Evolutionary conservation across 192 early-diverging fungal species (phyloP).

Genomic region (Mortierella antarctica): DNA sequence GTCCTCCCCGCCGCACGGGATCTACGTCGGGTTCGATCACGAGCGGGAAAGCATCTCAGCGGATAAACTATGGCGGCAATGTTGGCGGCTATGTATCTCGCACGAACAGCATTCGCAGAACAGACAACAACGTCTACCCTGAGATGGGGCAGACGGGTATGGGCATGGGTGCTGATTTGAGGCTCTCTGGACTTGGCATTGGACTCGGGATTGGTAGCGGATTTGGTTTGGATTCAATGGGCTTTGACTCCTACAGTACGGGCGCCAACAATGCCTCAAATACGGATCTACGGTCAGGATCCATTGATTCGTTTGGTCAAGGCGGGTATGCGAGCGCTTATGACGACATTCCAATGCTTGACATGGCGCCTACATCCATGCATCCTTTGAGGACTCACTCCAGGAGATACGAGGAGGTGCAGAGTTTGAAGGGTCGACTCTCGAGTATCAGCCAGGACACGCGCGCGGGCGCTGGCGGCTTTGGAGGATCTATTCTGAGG

Average conservation of each 20-base stretch:
- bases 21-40: background rate
- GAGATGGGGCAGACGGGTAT: constrained; percentile 29
- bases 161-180: constrained; percentile 17
- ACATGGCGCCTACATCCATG: background rate
- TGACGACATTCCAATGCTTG: constrained; percentile 24
- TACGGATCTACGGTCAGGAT: constrained; percentile 1
- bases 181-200: constrained; percentile 20
- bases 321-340: background rate
- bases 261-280: background rate
- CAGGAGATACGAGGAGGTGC: constrained; percentile 8
- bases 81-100: constrained; percentile 8
- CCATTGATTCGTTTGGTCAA: background rate
- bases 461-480: background rate
- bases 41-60: background rate
- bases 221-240: background rate
- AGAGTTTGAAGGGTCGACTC: constrained; percentile 16
- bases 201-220: constrained; percentile 15
- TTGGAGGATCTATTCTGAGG: background rate
- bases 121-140: constrained; percentile 12
- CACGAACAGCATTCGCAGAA: constrained; percentile 11
- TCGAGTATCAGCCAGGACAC: constrained; percentile 27
- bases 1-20: constrained; percentile 24
- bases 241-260: background rate
- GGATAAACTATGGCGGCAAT: constrained; percentile 1
- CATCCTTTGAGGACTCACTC: background rate